Percentiles rank a stretch among this genome's conserved stretches.
Evolutionary conservation across 495 filamentous ascomycete genomes (phyloP).

Genomic region (Lasiosphaeria ovina): DNA sequence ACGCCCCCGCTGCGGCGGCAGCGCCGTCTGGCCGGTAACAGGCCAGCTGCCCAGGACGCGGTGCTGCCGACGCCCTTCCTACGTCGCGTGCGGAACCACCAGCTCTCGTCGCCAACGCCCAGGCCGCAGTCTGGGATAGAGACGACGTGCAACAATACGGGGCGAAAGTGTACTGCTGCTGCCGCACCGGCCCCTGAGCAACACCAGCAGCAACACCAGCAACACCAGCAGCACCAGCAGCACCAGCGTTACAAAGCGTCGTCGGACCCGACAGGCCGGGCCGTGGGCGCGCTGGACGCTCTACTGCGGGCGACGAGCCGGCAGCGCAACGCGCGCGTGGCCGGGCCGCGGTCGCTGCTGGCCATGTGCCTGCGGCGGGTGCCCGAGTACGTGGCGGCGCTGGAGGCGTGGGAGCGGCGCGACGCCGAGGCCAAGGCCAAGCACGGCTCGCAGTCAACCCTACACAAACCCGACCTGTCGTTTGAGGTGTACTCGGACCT

Average conservation of each 20-base stretch:
- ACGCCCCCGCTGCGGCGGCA: conserved; percentile 21
- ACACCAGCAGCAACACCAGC: not conserved
- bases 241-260: conserved; percentile 7
- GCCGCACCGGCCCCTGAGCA: not conserved
- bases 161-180: not conserved
- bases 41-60: conserved; percentile 14
- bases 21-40: conserved; percentile 15
- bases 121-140: not conserved
- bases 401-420: conserved; percentile 52
- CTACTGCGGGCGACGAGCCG: conserved; percentile 45
- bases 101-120: conserved; percentile 19
- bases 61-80: conserved; percentile 30
- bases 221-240: conserved; percentile 10
- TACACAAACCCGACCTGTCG: conserved; percentile 38
- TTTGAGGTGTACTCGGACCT: conserved; percentile 64
- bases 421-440: conserved; percentile 45
- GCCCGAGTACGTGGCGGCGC: conserved; percentile 60
- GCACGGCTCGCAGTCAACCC: conserved; percentile 42
- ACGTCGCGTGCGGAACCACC: conserved; percentile 24
- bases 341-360: conserved; percentile 51
- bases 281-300: conserved; percentile 48
- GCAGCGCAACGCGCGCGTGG: conserved; percentile 7
- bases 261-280: not conserved
- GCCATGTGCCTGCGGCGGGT: conserved; percentile 62
- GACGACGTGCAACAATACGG: not conserved